phyloP scores from a whole-genome alignment of 768 basidiomycete species.

The Galerina sulciceps region DNA sequence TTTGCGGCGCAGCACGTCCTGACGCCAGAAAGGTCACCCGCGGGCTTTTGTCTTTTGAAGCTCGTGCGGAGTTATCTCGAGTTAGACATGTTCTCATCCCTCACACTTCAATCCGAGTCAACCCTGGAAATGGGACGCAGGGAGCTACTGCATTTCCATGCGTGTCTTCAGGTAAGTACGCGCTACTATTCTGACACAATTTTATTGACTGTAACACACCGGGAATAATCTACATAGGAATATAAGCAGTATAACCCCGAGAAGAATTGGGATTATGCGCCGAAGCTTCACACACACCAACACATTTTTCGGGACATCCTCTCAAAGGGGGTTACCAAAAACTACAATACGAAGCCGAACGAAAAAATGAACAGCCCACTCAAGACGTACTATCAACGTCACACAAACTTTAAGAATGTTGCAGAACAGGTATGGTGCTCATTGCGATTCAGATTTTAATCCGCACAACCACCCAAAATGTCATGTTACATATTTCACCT shows the following conservation, averaged over 20 bases:
- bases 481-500: too few species aligned
- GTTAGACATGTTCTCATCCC: conserved; percentile 29
- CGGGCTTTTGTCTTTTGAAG: conserved; percentile 29
- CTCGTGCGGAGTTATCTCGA: conserved; percentile 33
- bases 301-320: conserved; percentile 37
- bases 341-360: conserved; percentile 36
- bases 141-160: conserved; percentile 20
- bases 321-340: conserved; percentile 30
- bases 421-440: conserved; percentile 28
- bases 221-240: conserved; percentile 1
- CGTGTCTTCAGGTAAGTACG: conserved; percentile 17
- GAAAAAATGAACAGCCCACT: conserved; percentile 33
- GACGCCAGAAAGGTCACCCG: not conserved
- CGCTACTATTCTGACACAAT: not conserved
- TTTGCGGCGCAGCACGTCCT: conserved; percentile 29
- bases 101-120: conserved; percentile 34
- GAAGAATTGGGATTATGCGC: conserved; percentile 39
- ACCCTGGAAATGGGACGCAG: conserved; percentile 24
- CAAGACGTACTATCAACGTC: conserved; percentile 26
- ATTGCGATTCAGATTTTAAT: too few species aligned
- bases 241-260: not conserved
- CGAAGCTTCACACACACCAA: conserved; percentile 35
- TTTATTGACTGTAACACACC: too few species aligned
- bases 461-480: too few species aligned
- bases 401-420: conserved; percentile 38